phyloP scores from a whole-genome alignment of 306 rosid species.

The Vigna angularis region DNA sequence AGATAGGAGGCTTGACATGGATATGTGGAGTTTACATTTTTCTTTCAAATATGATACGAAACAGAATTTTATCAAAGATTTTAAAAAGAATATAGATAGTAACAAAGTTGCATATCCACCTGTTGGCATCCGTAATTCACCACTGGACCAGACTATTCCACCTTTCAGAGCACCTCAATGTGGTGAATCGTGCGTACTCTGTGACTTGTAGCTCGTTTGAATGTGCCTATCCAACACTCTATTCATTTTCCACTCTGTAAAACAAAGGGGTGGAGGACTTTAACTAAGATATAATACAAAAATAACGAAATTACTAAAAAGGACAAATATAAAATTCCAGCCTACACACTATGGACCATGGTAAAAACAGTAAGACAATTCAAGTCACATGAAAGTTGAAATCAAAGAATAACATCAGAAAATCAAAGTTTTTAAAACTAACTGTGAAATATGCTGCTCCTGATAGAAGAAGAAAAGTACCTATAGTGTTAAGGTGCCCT shows the following conservation, averaged over 20 bases:
- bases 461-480: neutral
- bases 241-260: neutral
- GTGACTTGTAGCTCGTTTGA: conserved; percentile 15
- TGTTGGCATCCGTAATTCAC: conserved; percentile 7
- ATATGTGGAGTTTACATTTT: neutral
- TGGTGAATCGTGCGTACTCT: conserved; percentile 12
- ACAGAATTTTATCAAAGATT: neutral
- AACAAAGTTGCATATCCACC: conserved; percentile 3
- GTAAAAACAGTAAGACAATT: conserved; percentile 1
- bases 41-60: conserved; percentile 10
- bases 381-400: neutral
- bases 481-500: conserved; percentile 66
- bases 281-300: neutral
- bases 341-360: conserved; percentile 21
- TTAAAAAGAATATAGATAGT: neutral
- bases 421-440: neutral
- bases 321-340: neutral
- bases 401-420: conserved; percentile 14
- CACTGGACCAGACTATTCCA: neutral
- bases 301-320: neutral
- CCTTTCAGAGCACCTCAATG: conserved; percentile 19
- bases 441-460: neutral
- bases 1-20: neutral
- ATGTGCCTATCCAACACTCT: neutral
- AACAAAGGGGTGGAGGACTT: neutral